Percentiles rank a stretch among this genome's conserved stretches.
These are phyloP conservation scores for Calonectria pseudoreteaudii DNA, from an alignment of 2,329 filamentous ascomycete genomes.

Conservation along the genomic window DNA sequence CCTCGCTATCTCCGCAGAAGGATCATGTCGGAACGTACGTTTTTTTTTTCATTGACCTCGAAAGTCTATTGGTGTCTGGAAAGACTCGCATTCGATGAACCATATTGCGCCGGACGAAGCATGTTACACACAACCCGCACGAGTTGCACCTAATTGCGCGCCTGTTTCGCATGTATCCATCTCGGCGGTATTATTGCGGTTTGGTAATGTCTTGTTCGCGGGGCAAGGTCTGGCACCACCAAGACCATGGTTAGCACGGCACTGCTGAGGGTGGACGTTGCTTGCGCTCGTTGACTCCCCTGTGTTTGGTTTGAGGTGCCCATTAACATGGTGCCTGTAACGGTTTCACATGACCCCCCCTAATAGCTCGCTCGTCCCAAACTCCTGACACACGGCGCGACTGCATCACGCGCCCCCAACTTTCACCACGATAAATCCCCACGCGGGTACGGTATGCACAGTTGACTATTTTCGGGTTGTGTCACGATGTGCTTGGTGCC, in stretches of 20 bases:
- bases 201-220: not conserved
- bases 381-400: not conserved
- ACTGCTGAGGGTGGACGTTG: not conserved
- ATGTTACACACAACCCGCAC: not conserved
- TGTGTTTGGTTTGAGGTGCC: constrained; percentile 3
- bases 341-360: constrained; percentile 21
- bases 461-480: constrained; percentile 5
- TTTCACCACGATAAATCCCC: not conserved
- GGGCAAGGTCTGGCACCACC: not conserved
- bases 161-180: not conserved
- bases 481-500: not conserved
- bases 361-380: not conserved
- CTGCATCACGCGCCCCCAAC: constrained; percentile 7
- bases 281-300: not conserved
- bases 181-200: not conserved
- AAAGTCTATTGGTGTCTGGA: not conserved
- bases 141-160: not conserved
- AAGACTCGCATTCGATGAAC: not conserved
- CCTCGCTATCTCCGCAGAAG: not conserved
- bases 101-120: not conserved
- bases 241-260: not conserved
- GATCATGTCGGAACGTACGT: not conserved
- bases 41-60: not conserved
- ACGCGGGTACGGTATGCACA: constrained; percentile 7
- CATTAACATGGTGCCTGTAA: not conserved